Base-by-base conservation (phyloP, 805 yeast species). In the Jamesozyma jinghongensis region DNA sequence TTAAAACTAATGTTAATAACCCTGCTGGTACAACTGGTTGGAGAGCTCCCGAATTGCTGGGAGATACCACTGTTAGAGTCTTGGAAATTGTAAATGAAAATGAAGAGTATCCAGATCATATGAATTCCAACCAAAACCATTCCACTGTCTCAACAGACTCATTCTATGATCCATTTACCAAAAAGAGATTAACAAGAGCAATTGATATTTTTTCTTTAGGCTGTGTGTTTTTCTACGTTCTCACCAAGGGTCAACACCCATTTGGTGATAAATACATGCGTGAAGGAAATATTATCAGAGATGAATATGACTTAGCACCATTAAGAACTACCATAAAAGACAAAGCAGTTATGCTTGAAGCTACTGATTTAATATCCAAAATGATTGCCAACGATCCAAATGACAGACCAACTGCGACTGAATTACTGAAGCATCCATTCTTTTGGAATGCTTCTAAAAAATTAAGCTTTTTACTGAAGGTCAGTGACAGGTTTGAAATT, bases 21-120 rank as follows among this genome's bases (percentile, higher is more conserved):
- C 94, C 94, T 16, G 95, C 97, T 0, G 98, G 98, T 2, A 92
- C 98, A 0, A 76, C 92, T 3, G 99, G 99, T 3, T 92, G 98
- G 98, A 74, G 97, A 51, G 97, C 99, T 0, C 98, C 98, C 0
- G 98, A 92, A 54, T 61, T 85, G 27, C 62, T 85, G 29, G 55
- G 53, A 34, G 55, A 48, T 1, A 45, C 57, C 7, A 44, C 46
- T 13, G 18, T 42, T 4, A 32, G 18, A 30, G 38, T 37, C 13
- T 14, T 41, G 17, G 39, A 40, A 25, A 30, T 41, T 8, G 8
- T 40, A 13, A 37, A 37, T 17, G 42, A 32, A 25, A 32, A 32
- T 2, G 59, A 73, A 19, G 74, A 70, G 33, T 69, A 60, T 18
- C 40, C 50, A 10, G 60, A 65, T 22, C 40, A 37, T 5, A 34